Percentiles rank a stretch among this genome's conserved stretches.
Evolutionary conservation across 805 yeast species (phyloP).

Genomic region (Zygosaccharomyces bailii): DNA sequence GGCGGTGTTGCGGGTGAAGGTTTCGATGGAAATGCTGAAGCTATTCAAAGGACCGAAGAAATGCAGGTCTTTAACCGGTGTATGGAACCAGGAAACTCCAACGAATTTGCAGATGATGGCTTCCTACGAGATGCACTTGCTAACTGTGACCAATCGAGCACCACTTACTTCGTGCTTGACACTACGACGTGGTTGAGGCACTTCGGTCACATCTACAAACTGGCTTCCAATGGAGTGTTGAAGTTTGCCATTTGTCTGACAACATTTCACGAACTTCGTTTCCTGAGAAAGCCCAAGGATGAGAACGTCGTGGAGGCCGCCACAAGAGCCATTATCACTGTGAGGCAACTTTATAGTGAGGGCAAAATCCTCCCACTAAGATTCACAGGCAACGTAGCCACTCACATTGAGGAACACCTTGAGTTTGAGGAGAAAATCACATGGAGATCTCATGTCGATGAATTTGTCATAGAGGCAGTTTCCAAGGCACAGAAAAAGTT

Average conservation of each 20-base stretch:
- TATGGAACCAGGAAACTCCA: conserved; percentile 9
- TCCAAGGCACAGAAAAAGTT: conserved; percentile 39
- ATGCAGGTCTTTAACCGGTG: conserved; percentile 11
- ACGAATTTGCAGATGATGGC: conserved; percentile 1
- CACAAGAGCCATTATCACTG: conserved; percentile 69
- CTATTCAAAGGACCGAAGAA: conserved; percentile 7
- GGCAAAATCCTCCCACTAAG: conserved; percentile 54
- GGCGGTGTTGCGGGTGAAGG: not conserved
- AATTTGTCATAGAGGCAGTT: conserved; percentile 53
- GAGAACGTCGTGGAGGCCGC: conserved; percentile 77
- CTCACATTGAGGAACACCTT: conserved; percentile 62
- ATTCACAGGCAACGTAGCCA: conserved; percentile 64
- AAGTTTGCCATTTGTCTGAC: conserved; percentile 63
- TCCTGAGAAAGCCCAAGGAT: conserved; percentile 64
- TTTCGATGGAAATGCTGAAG: not conserved
- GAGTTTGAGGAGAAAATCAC: conserved; percentile 68
- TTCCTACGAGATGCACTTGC: conserved; percentile 49
- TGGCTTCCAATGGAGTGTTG: conserved; percentile 56
- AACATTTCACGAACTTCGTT: conserved; percentile 71
- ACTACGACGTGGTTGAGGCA: conserved; percentile 77
- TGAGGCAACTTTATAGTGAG: conserved; percentile 61
- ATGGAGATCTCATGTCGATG: conserved; percentile 71
- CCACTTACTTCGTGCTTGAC: conserved; percentile 61
- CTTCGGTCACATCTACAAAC: conserved; percentile 69
- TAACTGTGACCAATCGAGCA: conserved; percentile 50